Evolutionary conservation across 1,284 basidiomycete genomes (phyloP), one percentile per base, ranked within the genome.

Genomic region (Ganoderma sinense): DNA sequence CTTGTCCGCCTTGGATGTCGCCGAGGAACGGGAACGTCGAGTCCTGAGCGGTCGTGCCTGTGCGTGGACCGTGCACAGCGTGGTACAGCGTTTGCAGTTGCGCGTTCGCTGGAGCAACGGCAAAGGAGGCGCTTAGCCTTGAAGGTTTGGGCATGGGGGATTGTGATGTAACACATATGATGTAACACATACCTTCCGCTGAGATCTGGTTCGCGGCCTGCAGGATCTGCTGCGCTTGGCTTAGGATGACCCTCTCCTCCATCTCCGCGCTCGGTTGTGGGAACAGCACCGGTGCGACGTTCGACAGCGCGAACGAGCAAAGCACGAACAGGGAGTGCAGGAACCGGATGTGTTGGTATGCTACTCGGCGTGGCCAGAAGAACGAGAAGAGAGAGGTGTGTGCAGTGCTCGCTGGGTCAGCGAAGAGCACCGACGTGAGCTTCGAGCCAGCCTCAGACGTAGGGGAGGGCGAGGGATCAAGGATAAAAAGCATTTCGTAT

Each of bases 271-370:
- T 31, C 4, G 71, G 69, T 6, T 72, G 31, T 1, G 89, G 88
- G 67, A 90, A 86, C 51, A 94, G 80, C 14, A 89, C 85, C 0
- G 93, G 92, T 0, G 86, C 84, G 3, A 96, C 88, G 43, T 90
- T 86, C 20, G 87, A 88, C 23, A 94, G 83, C 0, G 92, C 93
- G 53, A 95, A 85, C 45, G 88, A 91, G 64, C 90, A 75, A 76
- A 93, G 89, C 72, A 94, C 81, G 78, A 93, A 95, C 33, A 94
- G 76, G 72, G 93, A 88, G 75, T 94, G 94, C n/a, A 95, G 83
- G 78, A 95, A 87, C 26, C 87, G 80, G 71, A 94, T 85, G 76
- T 95, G 89, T 74, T 96, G 93, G 78, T 90, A 91, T 1, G 88
- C 84, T 0, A 91, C 88, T 16, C 90, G 87, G 14, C 83, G 82